Evolutionary conservation across 2,329 filamentous ascomycete species (phyloP), one percentile per base, ranked within the genome.

Genomic region (Penicillium sp.): DNA sequence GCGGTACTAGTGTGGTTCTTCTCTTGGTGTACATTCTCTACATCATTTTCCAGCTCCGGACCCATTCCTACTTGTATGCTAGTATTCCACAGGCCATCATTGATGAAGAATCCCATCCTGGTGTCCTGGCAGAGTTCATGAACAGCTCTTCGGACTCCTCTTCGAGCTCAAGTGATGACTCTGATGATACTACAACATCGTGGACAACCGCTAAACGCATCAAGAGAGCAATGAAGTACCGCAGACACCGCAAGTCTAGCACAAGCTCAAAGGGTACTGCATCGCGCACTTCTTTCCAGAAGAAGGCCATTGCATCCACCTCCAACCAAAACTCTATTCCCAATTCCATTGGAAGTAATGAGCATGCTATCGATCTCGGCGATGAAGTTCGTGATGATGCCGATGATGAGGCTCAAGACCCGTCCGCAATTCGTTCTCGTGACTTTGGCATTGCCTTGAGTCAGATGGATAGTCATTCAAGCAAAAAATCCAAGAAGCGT

Each of bases 21-120:
- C 81, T 96, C 2, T 70, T 96, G 32, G 88, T 96, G 10, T 96
- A 96, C 70, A 75, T 86, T 43, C 77, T 96, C 16, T 96, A 96
- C 68, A 83, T 96, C 32, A 69, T 96, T 18, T 96, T 96, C 74
- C 92, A 96, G 76, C 83, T 96, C 56, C 95, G 95, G 74, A 94
- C 91, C 1, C 92, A 96, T 69, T 83, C 90, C 8, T 96, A 95
- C 75, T 86, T 96, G 78, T 96, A 96, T 64, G 89, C 92, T 72
- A 94, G 91, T 61, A 96, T 90, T 5, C 92, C 92, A 9, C 92
- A 96, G 75, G 88, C 92, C 64, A 88, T 95, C 56, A 94, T 97
- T 59, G 92, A 97, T 63, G 91, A 94, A 65, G 92, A 96, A 70
- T 87, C 90, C 0, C 88, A 90, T 43, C 92, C 92, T 21, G 92